These are phyloP conservation scores for Pochonia chlamydosporia DNA, from an alignment of 2,329 filamentous ascomycete species.

Conservation along the genomic window DNA sequence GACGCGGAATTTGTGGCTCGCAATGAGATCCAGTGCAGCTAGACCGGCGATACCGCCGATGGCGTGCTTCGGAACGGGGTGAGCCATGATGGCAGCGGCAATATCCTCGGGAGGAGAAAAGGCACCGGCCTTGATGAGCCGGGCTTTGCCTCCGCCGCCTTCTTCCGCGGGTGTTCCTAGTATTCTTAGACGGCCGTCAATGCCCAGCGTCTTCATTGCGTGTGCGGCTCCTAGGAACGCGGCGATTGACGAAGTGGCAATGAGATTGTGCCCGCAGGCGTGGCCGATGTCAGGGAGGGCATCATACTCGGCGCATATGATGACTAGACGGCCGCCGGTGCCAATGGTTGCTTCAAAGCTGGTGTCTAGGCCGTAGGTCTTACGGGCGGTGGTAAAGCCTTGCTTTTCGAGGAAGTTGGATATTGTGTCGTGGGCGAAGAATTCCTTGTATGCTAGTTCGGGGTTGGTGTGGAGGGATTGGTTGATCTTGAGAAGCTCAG, in stretches of 20 bases:
- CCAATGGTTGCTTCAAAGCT: conserved; percentile 24
- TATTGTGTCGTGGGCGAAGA: conserved; percentile 21
- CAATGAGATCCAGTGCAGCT: conserved; percentile 4
- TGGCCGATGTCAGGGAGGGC: conserved; percentile 39
- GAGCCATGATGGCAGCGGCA: conserved; percentile 22
- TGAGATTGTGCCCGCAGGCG: conserved; percentile 40
- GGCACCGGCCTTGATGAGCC: conserved; percentile 16
- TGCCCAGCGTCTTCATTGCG: conserved; percentile 21
- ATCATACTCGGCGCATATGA: conserved; percentile 37
- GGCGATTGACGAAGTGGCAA: conserved; percentile 32
- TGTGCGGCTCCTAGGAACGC: conserved; percentile 30
- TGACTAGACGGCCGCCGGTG: conserved; percentile 23
- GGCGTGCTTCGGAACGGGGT: conserved; percentile 12
- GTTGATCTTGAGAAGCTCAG: not conserved
- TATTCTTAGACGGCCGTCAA: conserved; percentile 29
- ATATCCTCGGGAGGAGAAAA: conserved; percentile 13
- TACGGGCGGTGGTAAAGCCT: conserved; percentile 20
- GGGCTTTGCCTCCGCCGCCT: conserved; percentile 33
- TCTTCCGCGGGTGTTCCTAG: conserved; percentile 38
- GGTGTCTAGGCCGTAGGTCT: conserved; percentile 26
- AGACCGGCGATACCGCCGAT: conserved; percentile 1
- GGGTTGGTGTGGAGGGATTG: conserved; percentile 17
- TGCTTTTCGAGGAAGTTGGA: conserved; percentile 14
- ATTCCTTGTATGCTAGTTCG: conserved; percentile 22
- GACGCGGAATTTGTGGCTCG: conserved; percentile 12